Evolutionary conservation across 805 yeast genomes (phyloP).

Genomic region (Scheffersomyces spartinae): DNA sequence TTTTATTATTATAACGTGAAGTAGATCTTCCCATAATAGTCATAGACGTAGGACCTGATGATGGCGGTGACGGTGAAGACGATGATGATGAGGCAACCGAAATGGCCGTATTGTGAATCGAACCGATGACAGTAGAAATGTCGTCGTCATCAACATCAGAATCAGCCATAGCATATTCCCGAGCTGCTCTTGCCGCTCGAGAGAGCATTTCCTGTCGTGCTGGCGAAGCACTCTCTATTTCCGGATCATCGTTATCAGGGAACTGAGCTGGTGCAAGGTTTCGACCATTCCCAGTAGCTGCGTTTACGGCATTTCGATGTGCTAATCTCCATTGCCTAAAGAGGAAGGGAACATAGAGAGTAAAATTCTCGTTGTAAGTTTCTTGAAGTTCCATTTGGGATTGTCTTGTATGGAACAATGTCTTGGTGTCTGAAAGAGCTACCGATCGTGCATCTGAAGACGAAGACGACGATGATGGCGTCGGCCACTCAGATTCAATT

Average conservation of each 20-base stretch:
- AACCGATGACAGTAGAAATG: conserved; percentile 11
- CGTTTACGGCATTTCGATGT: conserved; percentile 1
- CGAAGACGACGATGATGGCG: no score
- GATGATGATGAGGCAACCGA: conserved; percentile 2
- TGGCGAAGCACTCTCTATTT: no score
- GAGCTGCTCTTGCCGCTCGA: no score
- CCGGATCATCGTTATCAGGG: neutral
- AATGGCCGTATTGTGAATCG: conserved; percentile 10
- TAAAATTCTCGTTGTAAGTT: conserved; percentile 24
- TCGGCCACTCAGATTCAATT: no score
- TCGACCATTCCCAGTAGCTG: neutral
- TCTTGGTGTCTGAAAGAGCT: conserved; percentile 27
- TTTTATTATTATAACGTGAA: conserved; percentile 14
- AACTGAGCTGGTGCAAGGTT: neutral
- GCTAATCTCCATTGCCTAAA: conserved; percentile 17
- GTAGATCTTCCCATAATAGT: conserved; percentile 12
- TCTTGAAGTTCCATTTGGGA: conserved; percentile 23
- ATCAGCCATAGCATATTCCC: no score
- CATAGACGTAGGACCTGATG: conserved; percentile 1
- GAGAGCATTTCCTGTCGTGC: no score
- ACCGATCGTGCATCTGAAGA: no score
- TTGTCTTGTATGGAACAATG: conserved; percentile 12
- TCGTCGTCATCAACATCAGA: conserved; percentile 1
- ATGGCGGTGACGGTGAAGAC: conserved; percentile 1
- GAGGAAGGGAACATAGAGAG: conserved; percentile 25